Evolutionary conservation across 495 filamentous ascomycete genomes (phyloP).

Genomic region (Halenospora varia): DNA sequence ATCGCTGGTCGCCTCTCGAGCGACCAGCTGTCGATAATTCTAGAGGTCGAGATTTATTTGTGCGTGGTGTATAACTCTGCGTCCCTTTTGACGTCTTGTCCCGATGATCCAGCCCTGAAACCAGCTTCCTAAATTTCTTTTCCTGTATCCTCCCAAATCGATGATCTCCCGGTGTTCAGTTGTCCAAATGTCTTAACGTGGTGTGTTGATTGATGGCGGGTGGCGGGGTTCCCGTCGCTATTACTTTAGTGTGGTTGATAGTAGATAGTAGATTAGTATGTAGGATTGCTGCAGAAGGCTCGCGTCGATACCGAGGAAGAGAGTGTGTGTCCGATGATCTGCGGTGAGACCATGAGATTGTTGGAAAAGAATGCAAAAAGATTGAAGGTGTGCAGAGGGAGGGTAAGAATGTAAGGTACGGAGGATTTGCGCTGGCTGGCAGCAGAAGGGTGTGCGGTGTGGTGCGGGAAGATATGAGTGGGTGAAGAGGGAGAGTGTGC

Average conservation of each 20-base stretch:
- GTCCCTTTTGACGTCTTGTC: neutral
- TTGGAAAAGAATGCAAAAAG: slow-evolving; percentile 8
- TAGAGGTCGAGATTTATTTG: slow-evolving; percentile 17
- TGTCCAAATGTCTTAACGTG: no score
- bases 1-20: slow-evolving; percentile 22
- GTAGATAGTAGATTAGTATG: neutral
- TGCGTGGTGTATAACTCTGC: neutral
- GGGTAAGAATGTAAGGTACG: slow-evolving; percentile 20
- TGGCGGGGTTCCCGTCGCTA: slow-evolving; percentile 10
- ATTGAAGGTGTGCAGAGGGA: slow-evolving; percentile 2
- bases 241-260: slow-evolving; percentile 14
- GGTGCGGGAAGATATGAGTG: slow-evolving; percentile 15
- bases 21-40: slow-evolving; percentile 21
- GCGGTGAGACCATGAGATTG: slow-evolving; percentile 11
- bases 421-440: slow-evolving; percentile 14
- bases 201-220: slow-evolving; percentile 2
- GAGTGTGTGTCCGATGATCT: slow-evolving; percentile 10
- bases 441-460: slow-evolving; percentile 3
- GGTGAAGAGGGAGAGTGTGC: slow-evolving; percentile 7
- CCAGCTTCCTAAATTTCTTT: neutral
- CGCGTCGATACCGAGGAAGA: neutral
- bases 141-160: slow-evolving; percentile 4
- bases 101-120: neutral
- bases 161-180: neutral
- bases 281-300: neutral